Conservation (phyloP, 441 rosid species). For the Jatropha podagrica region DNA sequence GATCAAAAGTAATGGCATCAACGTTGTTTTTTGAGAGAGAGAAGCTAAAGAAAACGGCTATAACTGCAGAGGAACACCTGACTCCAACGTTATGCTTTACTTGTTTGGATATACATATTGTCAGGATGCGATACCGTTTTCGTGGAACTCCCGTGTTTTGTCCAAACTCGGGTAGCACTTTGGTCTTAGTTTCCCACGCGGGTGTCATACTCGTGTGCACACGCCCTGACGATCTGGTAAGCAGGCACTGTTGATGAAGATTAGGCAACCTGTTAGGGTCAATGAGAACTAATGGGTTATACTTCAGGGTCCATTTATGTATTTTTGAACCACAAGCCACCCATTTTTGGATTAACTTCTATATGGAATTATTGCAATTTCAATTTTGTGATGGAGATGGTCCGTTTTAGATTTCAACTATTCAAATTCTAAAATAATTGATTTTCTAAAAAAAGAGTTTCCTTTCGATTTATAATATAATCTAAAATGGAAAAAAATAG, state of each 20-base stretch:
- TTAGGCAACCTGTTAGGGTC: slow-evolving; percentile 20
- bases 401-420: too few species aligned
- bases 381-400: too few species aligned
- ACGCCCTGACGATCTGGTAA: slow-evolving; percentile 32
- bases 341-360: background rate
- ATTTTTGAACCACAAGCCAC: background rate
- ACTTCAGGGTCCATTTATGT: background rate
- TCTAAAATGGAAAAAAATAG: too few species aligned
- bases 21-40: slow-evolving; percentile 27
- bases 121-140: slow-evolving; percentile 28
- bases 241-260: slow-evolving; percentile 28
- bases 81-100: slow-evolving; percentile 51
- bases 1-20: slow-evolving; percentile 30
- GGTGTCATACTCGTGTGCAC: slow-evolving; percentile 10
- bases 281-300: slow-evolving; percentile 11
- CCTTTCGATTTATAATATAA: too few species aligned
- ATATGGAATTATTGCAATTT: background rate
- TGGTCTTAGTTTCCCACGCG: background rate
- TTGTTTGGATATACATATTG: background rate
- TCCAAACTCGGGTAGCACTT: slow-evolving; percentile 1
- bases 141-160: background rate
- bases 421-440: too few species aligned
- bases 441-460: too few species aligned
- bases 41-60: slow-evolving; percentile 53
- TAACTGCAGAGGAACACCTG: slow-evolving; percentile 25